phyloP scores from a whole-genome alignment of 495 filamentous ascomycete genomes.

The Penicillium verhagenii region DNA sequence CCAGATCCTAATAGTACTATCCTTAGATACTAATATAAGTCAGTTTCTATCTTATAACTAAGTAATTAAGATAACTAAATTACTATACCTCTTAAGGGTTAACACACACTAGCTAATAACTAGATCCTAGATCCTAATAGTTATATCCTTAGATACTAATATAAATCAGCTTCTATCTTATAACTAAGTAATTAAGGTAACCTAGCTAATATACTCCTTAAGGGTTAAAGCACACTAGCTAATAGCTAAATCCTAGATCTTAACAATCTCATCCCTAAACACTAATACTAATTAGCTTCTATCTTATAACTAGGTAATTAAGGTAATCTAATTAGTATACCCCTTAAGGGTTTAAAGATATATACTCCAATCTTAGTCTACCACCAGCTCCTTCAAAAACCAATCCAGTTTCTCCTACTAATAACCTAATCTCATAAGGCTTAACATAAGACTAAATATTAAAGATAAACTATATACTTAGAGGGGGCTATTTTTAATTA shows the following conservation, averaged over 20 bases:
- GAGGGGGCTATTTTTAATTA: slow-evolving; percentile 29
- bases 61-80: no score
- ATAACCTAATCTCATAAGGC: slow-evolving; percentile 21
- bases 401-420: slow-evolving; percentile 14
- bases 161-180: no score
- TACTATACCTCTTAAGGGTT: no score
- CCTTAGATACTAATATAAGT: no score
- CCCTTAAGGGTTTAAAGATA: slow-evolving; percentile 9
- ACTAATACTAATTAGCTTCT: neutral
- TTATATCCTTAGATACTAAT: no score
- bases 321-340: neutral
- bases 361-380: slow-evolving; percentile 15
- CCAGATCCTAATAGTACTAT: no score
- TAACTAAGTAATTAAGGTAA: no score
- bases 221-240: neutral
- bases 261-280: neutral
- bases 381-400: slow-evolving; percentile 11
- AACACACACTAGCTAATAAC: no score
- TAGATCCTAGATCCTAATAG: no score
- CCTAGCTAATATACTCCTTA: neutral
- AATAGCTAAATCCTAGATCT: neutral
- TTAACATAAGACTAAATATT: slow-evolving; percentile 27
- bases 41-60: no score
- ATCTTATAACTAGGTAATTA: slow-evolving; percentile 1
- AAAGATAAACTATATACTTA: slow-evolving; percentile 32